phyloP scores from a whole-genome alignment of 2,329 filamentous ascomycete genomes.

The Xylogone sp. region DNA sequence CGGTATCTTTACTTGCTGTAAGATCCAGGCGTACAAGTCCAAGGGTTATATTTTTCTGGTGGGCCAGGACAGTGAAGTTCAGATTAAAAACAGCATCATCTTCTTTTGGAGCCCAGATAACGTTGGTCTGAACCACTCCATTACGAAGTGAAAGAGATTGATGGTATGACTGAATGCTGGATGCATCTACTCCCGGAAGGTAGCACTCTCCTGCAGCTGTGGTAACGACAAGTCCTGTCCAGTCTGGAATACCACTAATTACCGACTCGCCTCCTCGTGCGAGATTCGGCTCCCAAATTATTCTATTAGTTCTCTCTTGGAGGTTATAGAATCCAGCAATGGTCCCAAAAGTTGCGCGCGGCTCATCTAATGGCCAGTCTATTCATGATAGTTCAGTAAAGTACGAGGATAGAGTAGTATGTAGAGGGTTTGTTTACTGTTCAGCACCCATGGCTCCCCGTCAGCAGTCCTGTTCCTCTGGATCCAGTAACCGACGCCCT shows the following conservation, averaged over 20 bases:
- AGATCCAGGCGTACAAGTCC: conserved; percentile 1
- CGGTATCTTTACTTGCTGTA: conserved; percentile 25
- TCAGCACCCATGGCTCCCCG: no score
- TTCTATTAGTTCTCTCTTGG: conserved; percentile 51
- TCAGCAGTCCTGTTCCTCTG: not conserved
- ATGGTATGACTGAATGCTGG: conserved; percentile 44
- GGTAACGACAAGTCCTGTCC: conserved; percentile 11
- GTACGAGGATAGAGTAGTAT: no score
- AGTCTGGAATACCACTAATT: conserved; percentile 49
- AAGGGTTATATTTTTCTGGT: not conserved
- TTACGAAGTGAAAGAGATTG: conserved; percentile 37
- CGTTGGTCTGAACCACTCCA: conserved; percentile 6
- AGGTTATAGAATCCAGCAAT: conserved; percentile 64
- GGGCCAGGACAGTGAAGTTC: conserved; percentile 43
- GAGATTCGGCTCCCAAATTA: conserved; percentile 61
- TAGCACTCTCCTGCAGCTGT: conserved; percentile 32
- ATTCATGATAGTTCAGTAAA: no score
- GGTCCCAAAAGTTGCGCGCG: conserved; percentile 62
- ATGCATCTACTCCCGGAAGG: conserved; percentile 49
- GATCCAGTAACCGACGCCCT: conserved; percentile 1
- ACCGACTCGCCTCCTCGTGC: conserved; percentile 63
- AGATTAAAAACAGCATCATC: conserved; percentile 54
- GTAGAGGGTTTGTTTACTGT: no score
- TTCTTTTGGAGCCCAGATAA: conserved; percentile 22
- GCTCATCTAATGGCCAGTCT: conserved; percentile 65